Base-by-base conservation (phyloP, 169 alveolate species). In the Cryptosporidium sp. region DNA sequence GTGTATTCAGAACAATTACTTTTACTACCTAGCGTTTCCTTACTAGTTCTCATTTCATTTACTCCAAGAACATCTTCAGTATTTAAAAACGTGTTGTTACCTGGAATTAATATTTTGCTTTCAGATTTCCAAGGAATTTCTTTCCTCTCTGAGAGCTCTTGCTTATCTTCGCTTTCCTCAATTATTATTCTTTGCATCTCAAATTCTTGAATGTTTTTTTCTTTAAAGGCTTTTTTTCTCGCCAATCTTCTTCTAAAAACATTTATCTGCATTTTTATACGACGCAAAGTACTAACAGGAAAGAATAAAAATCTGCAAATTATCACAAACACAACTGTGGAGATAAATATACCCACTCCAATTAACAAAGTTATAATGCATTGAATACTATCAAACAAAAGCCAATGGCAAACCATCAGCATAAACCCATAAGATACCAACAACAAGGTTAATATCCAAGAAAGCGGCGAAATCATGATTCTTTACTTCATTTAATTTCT, bases 221-320 rank as follows among this genome's bases (percentile, higher is more conserved):
- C 9, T 53, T 37, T 60, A n/a, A 53, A 31, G 18, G 33, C 52
- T 44, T 42, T 56, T 56, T 42, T 73, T 33, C 58, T 73, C 58
- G 33, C 68, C 58, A 73, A 37, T 18, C 37, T 73, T 33, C 71
- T 56, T 60, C 44, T 73, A 6, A 73, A 35, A 35, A 21, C 29
- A 56, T 35, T 23, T 26, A 73, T n/a, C 14, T 73, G 53, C 29
- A 71, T 73, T 37, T n/a, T 73, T 60, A 73, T 44, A 26, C 68
- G 45, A 18, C 89, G 21, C 2, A 80, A 44, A 21, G 89, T 65
- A 18, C 60, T 67, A 8, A 44, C 48, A 14, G 89, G 89, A 53
- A 37, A 62, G 10, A 65, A 39, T 37, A 80, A 29, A 10, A 62
- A 44, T 45, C 35, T 37, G 62, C 72, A 61, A 1, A 80, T 35